Conservation (phyloP, 306 rosid species). For the Quercus suber region DNA sequence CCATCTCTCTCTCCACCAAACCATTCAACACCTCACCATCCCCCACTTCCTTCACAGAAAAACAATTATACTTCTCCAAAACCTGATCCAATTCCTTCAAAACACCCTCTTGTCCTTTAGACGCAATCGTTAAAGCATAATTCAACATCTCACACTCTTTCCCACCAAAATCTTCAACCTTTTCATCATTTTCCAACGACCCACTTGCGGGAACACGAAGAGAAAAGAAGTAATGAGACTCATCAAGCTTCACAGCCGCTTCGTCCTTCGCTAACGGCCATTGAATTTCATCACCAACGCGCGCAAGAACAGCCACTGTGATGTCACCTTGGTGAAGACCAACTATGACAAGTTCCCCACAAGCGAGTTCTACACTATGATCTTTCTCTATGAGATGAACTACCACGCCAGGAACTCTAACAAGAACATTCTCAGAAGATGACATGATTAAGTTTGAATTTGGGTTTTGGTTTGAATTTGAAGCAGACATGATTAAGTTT, state of each 20-base stretch:
- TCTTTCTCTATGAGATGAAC: constrained; percentile 70
- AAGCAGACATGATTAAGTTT: background rate
- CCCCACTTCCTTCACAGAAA: constrained; percentile 53
- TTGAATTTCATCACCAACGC: constrained; percentile 57
- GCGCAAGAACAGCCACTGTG: constrained; percentile 62
- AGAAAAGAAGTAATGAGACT: constrained; percentile 71
- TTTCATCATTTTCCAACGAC: background rate
- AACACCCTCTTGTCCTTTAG: constrained; percentile 47
- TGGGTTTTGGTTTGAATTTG: constrained; percentile 14
- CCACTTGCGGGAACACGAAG: constrained; percentile 43
- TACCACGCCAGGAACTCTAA: constrained; percentile 56
- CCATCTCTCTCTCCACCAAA: constrained; percentile 35
- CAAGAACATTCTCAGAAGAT: constrained; percentile 47
- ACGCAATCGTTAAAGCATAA: constrained; percentile 65
- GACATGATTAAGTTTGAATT: background rate
- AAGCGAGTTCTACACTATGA: constrained; percentile 68
- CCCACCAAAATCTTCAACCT: background rate
- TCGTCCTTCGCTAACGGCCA: constrained; percentile 89
- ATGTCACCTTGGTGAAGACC: constrained; percentile 45
- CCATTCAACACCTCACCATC: constrained; percentile 55
- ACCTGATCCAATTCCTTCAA: constrained; percentile 56
- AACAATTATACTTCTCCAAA: constrained; percentile 55
- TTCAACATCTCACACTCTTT: constrained; percentile 42
- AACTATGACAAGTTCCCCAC: constrained; percentile 60
- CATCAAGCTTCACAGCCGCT: constrained; percentile 70